Conservation (phyloP, 768 basidiomycete species). For the Kwoniella bestiolae region DNA sequence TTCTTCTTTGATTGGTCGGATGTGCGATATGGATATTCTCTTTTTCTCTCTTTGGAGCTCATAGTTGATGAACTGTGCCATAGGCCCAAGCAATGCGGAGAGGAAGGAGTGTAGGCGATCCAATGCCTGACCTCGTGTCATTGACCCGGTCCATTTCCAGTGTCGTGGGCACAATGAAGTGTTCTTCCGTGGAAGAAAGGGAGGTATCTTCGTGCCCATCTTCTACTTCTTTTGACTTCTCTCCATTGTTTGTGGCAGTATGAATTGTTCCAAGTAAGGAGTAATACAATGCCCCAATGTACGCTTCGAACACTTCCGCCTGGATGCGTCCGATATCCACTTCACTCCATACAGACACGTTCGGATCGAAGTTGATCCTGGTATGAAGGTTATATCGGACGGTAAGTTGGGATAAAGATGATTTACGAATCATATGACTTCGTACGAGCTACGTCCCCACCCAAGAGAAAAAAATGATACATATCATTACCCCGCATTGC, state of each 20-base stretch:
- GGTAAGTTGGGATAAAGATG: slow-evolving; percentile 38
- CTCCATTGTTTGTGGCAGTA: too few species aligned
- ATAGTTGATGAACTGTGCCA: slow-evolving; percentile 22
- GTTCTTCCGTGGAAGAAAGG: too few species aligned
- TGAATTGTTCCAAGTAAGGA: slow-evolving; percentile 19
- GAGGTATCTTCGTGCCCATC: too few species aligned
- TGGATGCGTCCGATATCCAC: slow-evolving; percentile 25
- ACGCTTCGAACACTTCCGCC: slow-evolving; percentile 43
- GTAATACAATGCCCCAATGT: slow-evolving; percentile 43
- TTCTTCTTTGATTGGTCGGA: neutral
- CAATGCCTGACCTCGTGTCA: slow-evolving; percentile 32
- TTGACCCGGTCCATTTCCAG: too few species aligned
- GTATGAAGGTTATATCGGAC: slow-evolving; percentile 33
- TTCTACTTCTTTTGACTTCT: too few species aligned
- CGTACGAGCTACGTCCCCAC: neutral
- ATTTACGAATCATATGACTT: slow-evolving; percentile 30
- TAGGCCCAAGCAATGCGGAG: slow-evolving; percentile 25
- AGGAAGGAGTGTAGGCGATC: slow-evolving; percentile 34
- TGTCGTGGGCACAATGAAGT: too few species aligned
- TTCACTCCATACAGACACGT: neutral
- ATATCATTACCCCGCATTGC: too few species aligned
- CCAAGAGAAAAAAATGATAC: too few species aligned
- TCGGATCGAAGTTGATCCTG: slow-evolving; percentile 1
- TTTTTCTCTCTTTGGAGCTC: too few species aligned
- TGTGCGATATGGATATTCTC: too few species aligned